Evolutionary conservation across 768 basidiomycete genomes (phyloP).

Genomic region (Boletus reticuloceps): DNA sequence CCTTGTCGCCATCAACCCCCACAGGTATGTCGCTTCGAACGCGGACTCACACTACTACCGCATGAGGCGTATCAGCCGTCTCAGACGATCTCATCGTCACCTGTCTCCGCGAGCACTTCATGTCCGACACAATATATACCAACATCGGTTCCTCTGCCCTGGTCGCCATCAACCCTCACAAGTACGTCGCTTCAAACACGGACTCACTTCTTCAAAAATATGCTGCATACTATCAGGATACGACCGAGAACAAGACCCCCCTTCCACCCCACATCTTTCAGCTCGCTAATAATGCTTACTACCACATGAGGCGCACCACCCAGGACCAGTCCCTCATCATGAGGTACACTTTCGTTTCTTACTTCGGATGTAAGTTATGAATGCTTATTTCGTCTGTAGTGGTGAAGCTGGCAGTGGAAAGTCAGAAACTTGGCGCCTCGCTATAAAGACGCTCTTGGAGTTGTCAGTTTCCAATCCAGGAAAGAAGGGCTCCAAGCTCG

Average conservation of each 20-base stretch:
- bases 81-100: no score
- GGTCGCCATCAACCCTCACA: constrained; percentile 91
- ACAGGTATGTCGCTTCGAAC: no score
- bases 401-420: constrained; percentile 94
- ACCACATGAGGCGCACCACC: constrained; percentile 90
- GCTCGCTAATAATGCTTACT: constrained; percentile 87
- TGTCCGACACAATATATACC: constrained; percentile 82
- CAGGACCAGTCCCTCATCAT: constrained; percentile 92
- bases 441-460: constrained; percentile 90
- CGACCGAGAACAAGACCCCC: constrained; percentile 54
- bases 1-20: no score
- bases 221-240: constrained; percentile 80
- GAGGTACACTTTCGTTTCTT: constrained; percentile 49
- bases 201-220: constrained; percentile 86
- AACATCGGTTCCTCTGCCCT: constrained; percentile 65
- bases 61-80: no score
- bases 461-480: constrained; percentile 84
- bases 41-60: no score
- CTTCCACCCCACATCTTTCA: constrained; percentile 91
- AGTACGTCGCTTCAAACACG: constrained; percentile 79
- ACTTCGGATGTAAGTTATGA: not conserved
- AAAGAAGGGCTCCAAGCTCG: constrained; percentile 92
- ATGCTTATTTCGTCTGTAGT: constrained; percentile 38
- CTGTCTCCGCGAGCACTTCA: constrained; percentile 59
- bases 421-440: constrained; percentile 85